Evolutionary conservation across 2,329 filamentous ascomycete genomes (phyloP).

Genomic region (Penicillium sp.): DNA sequence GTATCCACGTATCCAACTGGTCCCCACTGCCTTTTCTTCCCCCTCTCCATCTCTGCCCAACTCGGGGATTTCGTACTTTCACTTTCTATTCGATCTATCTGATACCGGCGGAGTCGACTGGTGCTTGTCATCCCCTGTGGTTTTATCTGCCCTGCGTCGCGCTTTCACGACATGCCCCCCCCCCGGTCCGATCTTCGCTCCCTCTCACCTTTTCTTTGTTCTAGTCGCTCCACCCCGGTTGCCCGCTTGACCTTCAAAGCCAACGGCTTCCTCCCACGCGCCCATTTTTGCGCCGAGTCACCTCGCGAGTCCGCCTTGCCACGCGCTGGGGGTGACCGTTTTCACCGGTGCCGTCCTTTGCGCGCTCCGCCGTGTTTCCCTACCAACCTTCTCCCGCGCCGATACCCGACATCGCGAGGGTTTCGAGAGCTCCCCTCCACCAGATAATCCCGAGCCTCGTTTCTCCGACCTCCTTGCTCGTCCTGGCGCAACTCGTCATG

Average conservation of each 20-base stretch:
- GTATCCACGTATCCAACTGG: too few species aligned
- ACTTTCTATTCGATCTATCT: slow-evolving; percentile 23
- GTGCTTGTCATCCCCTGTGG: too few species aligned
- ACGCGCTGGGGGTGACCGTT: too few species aligned
- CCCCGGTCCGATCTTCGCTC: slow-evolving; percentile 15
- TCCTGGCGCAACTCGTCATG: slow-evolving; percentile 11
- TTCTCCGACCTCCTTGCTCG: too few species aligned
- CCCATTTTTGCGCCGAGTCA: slow-evolving; percentile 16
- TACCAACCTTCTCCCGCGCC: too few species aligned
- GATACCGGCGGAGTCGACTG: slow-evolving; percentile 17
- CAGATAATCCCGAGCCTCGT: not conserved
- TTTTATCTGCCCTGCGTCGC: too few species aligned
- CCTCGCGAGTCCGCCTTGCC: not conserved
- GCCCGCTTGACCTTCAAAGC: slow-evolving; percentile 8
- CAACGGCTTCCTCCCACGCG: slow-evolving; percentile 3
- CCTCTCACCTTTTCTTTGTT: slow-evolving; percentile 22
- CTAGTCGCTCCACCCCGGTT: slow-evolving; percentile 18
- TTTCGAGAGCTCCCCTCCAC: slow-evolving; percentile 4
- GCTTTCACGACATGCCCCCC: not conserved
- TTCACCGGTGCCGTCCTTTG: too few species aligned
- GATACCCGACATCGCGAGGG: too few species aligned
- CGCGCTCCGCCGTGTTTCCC: too few species aligned
- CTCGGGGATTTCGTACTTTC: too few species aligned
- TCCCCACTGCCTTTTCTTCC: slow-evolving; percentile 2
- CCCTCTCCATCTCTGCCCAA: too few species aligned